Conservation (phyloP, 768 basidiomycete genomes). For the Cystofilobasidium bisporidii region DNA sequence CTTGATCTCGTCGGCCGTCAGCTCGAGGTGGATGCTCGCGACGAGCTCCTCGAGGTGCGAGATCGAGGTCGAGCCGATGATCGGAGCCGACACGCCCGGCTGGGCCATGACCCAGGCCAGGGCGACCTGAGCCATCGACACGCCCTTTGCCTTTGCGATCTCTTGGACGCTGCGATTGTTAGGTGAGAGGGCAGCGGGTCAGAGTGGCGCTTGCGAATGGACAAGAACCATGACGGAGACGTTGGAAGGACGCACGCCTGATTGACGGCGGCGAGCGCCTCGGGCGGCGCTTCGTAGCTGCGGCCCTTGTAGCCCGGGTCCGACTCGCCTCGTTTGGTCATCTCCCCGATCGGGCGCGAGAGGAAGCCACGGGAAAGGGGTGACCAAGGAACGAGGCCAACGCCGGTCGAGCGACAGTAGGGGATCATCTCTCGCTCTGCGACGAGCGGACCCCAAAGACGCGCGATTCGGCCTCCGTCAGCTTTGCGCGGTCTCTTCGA, state of each 20-base stretch:
- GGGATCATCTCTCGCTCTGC: constrained; percentile 39
- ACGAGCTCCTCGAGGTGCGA: constrained; percentile 50
- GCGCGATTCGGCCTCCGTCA: no score
- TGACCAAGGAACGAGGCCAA: constrained; percentile 51
- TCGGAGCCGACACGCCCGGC: constrained; percentile 51
- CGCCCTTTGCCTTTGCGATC: constrained; percentile 48
- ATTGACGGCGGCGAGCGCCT: constrained; percentile 25
- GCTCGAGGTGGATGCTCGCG: constrained; percentile 43
- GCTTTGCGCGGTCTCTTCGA: no score
- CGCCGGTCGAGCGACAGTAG: constrained; percentile 42
- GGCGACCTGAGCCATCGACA: constrained; percentile 53
- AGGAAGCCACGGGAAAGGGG: constrained; percentile 43
- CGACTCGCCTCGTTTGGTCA: constrained; percentile 43
- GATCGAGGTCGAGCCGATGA: constrained; percentile 51
- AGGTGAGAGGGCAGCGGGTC: background rate
- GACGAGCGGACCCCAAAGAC: no score
- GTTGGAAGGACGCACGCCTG: constrained; percentile 29
- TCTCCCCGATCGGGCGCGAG: constrained; percentile 36
- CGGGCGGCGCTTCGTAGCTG: constrained; percentile 16
- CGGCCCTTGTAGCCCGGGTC: constrained; percentile 34
- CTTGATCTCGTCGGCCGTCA: constrained; percentile 53
- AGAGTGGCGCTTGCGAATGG: no score
- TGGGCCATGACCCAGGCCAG: constrained; percentile 48
- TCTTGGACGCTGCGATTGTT: constrained; percentile 45
- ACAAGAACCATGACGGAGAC: no score